Evolutionary conservation across 306 rosid genomes (phyloP).

Genomic region (Vigna hirtella): DNA sequence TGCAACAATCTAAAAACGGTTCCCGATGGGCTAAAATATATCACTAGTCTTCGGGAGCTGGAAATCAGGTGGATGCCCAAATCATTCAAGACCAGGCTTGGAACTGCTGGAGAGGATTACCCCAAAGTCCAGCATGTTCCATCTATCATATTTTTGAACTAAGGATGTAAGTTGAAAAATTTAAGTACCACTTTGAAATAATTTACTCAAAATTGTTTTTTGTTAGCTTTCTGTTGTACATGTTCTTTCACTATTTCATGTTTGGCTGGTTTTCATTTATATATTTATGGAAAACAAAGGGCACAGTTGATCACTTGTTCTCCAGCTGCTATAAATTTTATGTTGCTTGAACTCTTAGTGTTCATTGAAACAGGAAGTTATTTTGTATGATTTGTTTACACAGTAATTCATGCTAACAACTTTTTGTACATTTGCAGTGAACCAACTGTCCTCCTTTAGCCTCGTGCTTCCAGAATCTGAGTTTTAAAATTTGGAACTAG

Average conservation of each 20-base stretch:
- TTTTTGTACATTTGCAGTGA: slow-evolving; percentile 20
- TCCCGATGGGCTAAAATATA: slow-evolving; percentile 60
- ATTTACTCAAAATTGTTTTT: background rate
- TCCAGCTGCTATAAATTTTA: background rate
- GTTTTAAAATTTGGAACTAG: background rate
- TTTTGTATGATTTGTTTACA: background rate
- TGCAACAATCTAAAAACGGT: slow-evolving; percentile 45
- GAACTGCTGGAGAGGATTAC: slow-evolving; percentile 52
- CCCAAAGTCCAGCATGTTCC: slow-evolving; percentile 61
- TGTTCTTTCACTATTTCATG: background rate
- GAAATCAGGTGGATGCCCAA: slow-evolving; percentile 52
- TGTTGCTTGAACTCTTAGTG: background rate
- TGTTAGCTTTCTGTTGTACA: background rate
- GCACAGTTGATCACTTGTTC: background rate
- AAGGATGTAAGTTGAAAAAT: slow-evolving; percentile 1
- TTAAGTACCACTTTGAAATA: background rate
- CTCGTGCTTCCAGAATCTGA: slow-evolving; percentile 17
- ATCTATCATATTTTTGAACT: slow-evolving; percentile 42
- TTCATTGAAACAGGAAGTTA: background rate
- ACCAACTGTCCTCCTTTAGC: background rate
- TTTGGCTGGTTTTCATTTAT: background rate
- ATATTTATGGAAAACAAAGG: background rate
- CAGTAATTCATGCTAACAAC: background rate
- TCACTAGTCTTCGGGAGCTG: slow-evolving; percentile 45
- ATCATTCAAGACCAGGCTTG: slow-evolving; percentile 49